phyloP scores from a whole-genome alignment of 371 early-diverging fungal species.

The Circinella umbellata region DNA sequence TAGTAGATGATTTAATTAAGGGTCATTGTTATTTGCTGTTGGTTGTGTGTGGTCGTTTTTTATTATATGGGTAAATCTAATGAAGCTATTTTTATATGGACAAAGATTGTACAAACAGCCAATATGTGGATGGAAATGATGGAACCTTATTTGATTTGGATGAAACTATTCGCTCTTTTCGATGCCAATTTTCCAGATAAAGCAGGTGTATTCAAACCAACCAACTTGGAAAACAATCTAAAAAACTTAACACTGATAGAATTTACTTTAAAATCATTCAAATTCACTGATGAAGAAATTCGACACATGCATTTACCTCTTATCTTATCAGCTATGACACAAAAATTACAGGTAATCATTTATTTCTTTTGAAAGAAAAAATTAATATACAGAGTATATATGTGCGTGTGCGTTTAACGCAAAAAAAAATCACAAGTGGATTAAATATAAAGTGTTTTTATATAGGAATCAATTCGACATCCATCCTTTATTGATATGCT shows the following conservation, averaged over 20 bases:
- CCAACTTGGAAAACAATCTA: constrained; percentile 25
- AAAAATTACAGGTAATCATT: constrained; percentile 53
- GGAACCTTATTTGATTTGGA: constrained; percentile 84
- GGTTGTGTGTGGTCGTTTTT: too few relatives aligned
- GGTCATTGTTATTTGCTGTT: too few relatives aligned
- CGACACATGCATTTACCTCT: constrained; percentile 80
- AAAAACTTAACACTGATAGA: constrained; percentile 62
- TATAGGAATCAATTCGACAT: constrained; percentile 24
- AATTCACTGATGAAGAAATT: constrained; percentile 82
- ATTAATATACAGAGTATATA: too few relatives aligned
- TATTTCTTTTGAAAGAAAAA: too few relatives aligned
- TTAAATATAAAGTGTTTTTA: too few relatives aligned
- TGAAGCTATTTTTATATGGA: background rate
- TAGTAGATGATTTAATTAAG: too few relatives aligned
- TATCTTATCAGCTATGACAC: constrained; percentile 63
- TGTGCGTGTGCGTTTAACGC: too few relatives aligned
- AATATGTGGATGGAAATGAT: constrained; percentile 90
- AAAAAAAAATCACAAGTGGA: too few relatives aligned
- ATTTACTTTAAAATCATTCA: constrained; percentile 71
- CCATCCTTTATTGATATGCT: constrained; percentile 39
- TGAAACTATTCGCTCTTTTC: constrained; percentile 65
- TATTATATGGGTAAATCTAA: too few relatives aligned
- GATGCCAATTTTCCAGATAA: constrained; percentile 52
- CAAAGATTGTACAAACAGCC: constrained; percentile 75
- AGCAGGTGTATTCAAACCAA: background rate